Base-by-base conservation (phyloP, 257 asterid species). In the Striga asiatica region DNA sequence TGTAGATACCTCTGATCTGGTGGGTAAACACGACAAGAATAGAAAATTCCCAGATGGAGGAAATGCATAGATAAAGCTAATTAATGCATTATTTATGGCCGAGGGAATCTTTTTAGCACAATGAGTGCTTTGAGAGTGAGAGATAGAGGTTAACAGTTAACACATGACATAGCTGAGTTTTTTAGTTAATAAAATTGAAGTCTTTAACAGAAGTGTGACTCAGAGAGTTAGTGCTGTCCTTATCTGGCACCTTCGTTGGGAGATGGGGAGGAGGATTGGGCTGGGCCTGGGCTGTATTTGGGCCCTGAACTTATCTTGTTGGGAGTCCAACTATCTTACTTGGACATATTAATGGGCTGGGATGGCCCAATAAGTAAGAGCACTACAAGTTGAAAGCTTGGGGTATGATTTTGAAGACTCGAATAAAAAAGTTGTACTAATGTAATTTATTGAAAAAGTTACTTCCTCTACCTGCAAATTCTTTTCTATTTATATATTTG, bases 1-100 rank as follows among this genome's bases (percentile, higher is more conserved):
- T 32, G 66, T 31, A 51, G 48, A 66, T 66, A 70, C 76, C 80
- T 67, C 54, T 68, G 75, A 71, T 71, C 68, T 71, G 68, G 71
- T 47, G 61, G 68, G 58, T 60, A 61, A 54, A 74, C 9, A 37
- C 54, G 74, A 70, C 46, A 65, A 65, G 73, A 68, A 64, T 53
- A 41, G 11, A 41, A 41, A 41, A 41, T 13, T 41, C 71, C 75
- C 80, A 70, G 73, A 67, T 64, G 75, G 66, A 58, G 64, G 22
- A 29, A 58, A 24, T 57, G 29, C 70, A 74, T 42, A n/a, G n/a
- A 39, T 32, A 70, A 46, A 62, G 72, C 52, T 46, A 60, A 62
- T 62, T 45, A 58, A 39, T 14, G 14, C 47, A 39, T 39, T 13
- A 13, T 39, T 4, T 35, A 8, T 37, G n/a, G 46, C 45, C 4